Conservation (phyloP, 2,329 filamentous ascomycete species). For the Delphinella strobiligena region DNA sequence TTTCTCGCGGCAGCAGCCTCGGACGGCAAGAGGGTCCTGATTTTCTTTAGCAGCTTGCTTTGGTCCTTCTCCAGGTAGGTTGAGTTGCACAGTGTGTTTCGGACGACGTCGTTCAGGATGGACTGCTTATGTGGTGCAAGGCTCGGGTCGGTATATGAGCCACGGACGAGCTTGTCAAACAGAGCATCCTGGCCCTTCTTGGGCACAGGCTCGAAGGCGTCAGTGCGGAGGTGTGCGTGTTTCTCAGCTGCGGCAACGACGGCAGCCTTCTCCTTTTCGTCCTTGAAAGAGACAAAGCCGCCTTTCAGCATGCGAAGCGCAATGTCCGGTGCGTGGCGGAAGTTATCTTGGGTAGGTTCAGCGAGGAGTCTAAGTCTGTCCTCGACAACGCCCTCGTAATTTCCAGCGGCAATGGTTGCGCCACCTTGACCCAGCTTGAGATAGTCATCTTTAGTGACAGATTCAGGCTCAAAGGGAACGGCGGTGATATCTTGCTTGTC, state of each 20-base stretch:
- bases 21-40: constrained; percentile 8
- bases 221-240: constrained; percentile 1
- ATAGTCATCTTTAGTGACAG: constrained; percentile 8
- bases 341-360: constrained; percentile 10
- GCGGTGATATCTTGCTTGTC: constrained; percentile 11
- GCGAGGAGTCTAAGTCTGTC: constrained; percentile 15
- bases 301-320: constrained; percentile 13
- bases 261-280: constrained; percentile 11
- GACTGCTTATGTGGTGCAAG: constrained; percentile 12
- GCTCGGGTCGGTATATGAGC: constrained; percentile 13
- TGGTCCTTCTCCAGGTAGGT: constrained; percentile 18
- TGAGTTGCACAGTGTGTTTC: constrained; percentile 13
- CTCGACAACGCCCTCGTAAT: constrained; percentile 15
- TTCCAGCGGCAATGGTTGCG: constrained; percentile 16
- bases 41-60: constrained; percentile 21
- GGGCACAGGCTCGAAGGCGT: constrained; percentile 9
- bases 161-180: constrained; percentile 15
- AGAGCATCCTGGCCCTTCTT: constrained; percentile 10
- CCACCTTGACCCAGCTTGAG: constrained; percentile 12
- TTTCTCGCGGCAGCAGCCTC: constrained; percentile 3
- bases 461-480: constrained; percentile 8
- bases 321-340: constrained; percentile 11
- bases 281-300: constrained; percentile 11
- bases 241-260: constrained; percentile 9
- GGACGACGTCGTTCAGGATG: constrained; percentile 13